Percentiles rank a stretch among this genome's conserved stretches.
phyloP scores from a whole-genome alignment of 177 flowering plant genomes.

The Vitis hybrid region DNA sequence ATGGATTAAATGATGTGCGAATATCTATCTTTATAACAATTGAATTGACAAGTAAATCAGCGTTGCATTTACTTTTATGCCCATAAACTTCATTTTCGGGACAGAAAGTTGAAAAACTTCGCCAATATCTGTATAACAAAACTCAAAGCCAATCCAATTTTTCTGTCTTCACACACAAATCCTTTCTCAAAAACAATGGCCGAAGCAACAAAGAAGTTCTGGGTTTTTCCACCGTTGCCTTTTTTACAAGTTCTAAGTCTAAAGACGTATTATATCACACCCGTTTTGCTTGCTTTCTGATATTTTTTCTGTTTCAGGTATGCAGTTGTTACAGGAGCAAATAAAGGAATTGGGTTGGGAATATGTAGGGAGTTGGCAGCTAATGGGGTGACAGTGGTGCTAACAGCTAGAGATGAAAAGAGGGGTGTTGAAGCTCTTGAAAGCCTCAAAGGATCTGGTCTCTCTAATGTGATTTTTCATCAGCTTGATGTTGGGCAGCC shows the following conservation, averaged over 20 bases:
- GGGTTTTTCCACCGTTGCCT: no score
- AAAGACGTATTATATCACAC: no score
- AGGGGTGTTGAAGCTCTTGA: conserved; percentile 45
- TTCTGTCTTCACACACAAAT: no score
- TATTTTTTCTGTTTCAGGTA: conserved; percentile 23
- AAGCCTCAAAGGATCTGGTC: neutral
- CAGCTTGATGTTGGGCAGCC: conserved; percentile 27
- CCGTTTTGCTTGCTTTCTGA: neutral
- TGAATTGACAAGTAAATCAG: no score
- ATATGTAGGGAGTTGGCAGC: conserved; percentile 45
- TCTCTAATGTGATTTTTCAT: conserved; percentile 15
- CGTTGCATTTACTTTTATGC: no score
- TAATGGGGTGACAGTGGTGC: conserved; percentile 37
- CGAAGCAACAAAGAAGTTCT: neutral
- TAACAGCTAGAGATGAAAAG: conserved; percentile 60
- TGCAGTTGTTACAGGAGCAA: conserved; percentile 67
- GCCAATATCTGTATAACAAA: no score
- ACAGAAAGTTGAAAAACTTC: no score
- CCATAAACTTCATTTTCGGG: no score
- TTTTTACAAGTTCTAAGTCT: no score
- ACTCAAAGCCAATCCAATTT: no score
- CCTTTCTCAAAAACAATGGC: neutral
- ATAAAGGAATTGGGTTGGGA: conserved; percentile 57
- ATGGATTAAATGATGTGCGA: no score
- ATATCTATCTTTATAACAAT: no score